Conservation (phyloP, 352 stramenopile genomes). For the Pythium brachiatum region DNA sequence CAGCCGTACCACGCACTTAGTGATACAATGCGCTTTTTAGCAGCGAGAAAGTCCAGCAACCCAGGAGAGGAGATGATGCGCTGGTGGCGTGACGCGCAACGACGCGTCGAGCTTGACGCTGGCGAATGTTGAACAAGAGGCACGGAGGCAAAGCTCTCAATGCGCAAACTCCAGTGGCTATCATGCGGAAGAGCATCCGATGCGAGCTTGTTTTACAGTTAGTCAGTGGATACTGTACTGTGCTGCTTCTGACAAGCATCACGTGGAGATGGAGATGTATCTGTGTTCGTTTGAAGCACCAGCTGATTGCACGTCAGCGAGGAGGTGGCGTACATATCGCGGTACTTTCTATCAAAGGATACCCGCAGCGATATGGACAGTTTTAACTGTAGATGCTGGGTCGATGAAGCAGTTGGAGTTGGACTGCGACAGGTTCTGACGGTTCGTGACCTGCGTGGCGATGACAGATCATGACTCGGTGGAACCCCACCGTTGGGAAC, state of each 20-base stretch:
- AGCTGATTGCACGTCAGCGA: no score
- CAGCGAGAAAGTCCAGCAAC: not conserved
- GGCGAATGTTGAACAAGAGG: not conserved
- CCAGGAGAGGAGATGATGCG: not conserved
- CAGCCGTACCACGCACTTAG: slow-evolving; percentile 4
- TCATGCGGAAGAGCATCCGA: no score
- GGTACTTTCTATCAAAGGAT: no score
- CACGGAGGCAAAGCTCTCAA: not conserved
- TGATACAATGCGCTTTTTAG: slow-evolving; percentile 9
- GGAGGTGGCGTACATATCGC: no score
- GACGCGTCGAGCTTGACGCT: not conserved
- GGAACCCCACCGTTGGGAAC: slow-evolving; percentile 8
- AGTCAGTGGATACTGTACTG: no score
- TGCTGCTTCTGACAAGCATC: no score
- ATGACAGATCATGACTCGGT: slow-evolving; percentile 10
- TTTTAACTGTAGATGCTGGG: no score
- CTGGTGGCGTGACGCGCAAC: not conserved
- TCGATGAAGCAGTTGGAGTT: not conserved
- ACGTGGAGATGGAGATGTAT: no score
- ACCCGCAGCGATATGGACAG: no score
- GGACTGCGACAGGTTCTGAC: not conserved
- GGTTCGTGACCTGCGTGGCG: not conserved
- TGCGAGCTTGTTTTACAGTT: no score
- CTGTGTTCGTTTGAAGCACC: no score
- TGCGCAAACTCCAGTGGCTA: no score